Conservation (phyloP, 2,329 filamentous ascomycete species). For the Neurospora crassa region DNA sequence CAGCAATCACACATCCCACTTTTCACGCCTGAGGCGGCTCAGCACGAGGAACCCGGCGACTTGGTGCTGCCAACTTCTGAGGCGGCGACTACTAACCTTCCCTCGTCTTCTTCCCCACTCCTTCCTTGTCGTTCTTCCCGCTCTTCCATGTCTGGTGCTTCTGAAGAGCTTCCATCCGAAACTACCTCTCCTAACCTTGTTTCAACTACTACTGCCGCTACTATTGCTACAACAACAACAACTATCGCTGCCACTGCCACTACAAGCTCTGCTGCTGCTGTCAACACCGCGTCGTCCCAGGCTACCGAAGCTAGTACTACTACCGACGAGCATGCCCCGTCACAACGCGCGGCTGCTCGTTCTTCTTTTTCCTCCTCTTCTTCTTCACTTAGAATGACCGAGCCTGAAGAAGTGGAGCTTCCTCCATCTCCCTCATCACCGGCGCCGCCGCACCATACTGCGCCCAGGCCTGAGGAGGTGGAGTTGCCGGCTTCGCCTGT, state of each 20-base stretch:
- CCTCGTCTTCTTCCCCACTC: not conserved
- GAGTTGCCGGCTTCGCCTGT: not conserved
- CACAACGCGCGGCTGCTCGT: not conserved
- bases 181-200: not conserved
- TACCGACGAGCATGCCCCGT: not conserved
- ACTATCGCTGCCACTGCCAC: not conserved
- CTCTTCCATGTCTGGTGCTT: not conserved
- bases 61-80: not conserved
- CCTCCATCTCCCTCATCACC: not conserved
- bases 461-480: not conserved
- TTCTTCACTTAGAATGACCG: not conserved
- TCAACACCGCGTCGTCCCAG: too few relatives aligned
- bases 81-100: not conserved
- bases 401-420: not conserved
- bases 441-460: not conserved
- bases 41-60: not conserved
- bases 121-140: not conserved
- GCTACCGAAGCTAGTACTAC: not conserved
- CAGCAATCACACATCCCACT: not conserved
- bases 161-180: not conserved
- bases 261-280: not conserved
- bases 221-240: not conserved
- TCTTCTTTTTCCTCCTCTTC: not conserved
- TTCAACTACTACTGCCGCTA: not conserved
- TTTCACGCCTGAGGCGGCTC: not conserved